Conservation (phyloP, 768 basidiomycete genomes). For the Tylopilus plumbeoviolaceoides region DNA sequence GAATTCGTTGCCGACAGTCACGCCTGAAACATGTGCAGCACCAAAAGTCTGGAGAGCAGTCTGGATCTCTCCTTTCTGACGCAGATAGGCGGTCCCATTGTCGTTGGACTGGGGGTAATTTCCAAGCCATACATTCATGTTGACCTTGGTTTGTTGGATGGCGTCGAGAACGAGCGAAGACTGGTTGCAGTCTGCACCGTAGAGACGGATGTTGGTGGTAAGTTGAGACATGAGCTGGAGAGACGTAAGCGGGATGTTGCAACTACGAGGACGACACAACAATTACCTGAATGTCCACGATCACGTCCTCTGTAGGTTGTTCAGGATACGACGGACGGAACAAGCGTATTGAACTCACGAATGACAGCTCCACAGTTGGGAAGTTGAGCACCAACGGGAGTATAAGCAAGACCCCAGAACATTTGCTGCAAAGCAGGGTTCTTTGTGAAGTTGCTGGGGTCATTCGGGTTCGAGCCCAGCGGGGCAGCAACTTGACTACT, state of each 20-base stretch:
- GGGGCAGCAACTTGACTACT: conserved; percentile 5
- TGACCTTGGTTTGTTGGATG: conserved; percentile 83
- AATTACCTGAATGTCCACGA: conserved; percentile 66
- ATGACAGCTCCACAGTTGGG: conserved; percentile 62
- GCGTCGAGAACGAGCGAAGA: conserved; percentile 82
- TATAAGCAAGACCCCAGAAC: conserved; percentile 88
- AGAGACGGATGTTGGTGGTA: conserved; percentile 76
- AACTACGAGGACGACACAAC: neutral
- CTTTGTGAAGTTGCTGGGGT: conserved; percentile 76
- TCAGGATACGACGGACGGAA: neutral
- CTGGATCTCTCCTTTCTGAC: conserved; percentile 68
- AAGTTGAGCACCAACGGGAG: conserved; percentile 67
- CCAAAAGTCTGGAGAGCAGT: conserved; percentile 75
- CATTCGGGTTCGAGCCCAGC: conserved; percentile 43
- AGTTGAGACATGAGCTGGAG: conserved; percentile 77
- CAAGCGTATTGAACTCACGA: conserved; percentile 22
- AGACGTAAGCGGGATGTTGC: conserved; percentile 4
- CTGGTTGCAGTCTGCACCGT: conserved; percentile 87
- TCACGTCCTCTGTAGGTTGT: conserved; percentile 43
- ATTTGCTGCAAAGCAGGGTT: conserved; percentile 63
- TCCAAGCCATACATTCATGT: conserved; percentile 76
- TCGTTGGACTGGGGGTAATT: conserved; percentile 65
- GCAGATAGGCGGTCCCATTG: conserved; percentile 60
- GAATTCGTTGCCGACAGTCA: conserved; percentile 92
- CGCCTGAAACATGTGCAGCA: conserved; percentile 64